These are phyloP conservation scores for Hymenoscyphus repandus DNA, from an alignment of 2,329 filamentous ascomycete species.

Conservation along the genomic window DNA sequence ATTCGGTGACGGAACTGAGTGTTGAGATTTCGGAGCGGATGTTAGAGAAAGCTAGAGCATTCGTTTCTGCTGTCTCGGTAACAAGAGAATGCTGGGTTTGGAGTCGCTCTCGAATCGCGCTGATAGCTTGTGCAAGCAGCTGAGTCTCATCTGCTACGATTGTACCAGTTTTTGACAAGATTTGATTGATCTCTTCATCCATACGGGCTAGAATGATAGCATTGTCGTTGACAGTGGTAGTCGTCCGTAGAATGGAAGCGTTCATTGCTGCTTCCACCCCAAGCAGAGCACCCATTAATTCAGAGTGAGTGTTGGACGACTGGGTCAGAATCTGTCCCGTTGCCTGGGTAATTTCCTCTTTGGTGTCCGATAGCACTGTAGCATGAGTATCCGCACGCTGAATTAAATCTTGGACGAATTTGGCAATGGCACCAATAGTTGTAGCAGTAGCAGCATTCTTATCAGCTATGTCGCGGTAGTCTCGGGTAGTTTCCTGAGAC, in stretches of 20 bases:
- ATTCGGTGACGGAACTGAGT: not conserved
- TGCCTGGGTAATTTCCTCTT: not conserved
- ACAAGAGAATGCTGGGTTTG: not conserved
- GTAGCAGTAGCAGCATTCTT: slow-evolving; percentile 4
- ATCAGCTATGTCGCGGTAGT: not conserved
- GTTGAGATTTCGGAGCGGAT: not conserved
- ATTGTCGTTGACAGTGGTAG: not conserved
- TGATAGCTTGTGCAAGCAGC: not conserved
- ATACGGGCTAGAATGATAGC: not conserved
- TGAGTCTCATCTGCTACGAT: not conserved
- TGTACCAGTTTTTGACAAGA: not conserved
- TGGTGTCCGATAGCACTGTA: not conserved
- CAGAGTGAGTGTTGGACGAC: not conserved
- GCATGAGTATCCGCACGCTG: not conserved
- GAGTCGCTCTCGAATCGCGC: not conserved
- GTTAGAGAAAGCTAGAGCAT: not conserved
- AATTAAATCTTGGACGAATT: not conserved
- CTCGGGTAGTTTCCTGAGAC: too few species aligned
- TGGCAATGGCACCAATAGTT: not conserved
- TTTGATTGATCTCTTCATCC: not conserved
- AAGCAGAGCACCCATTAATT: not conserved
- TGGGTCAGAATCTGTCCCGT: not conserved
- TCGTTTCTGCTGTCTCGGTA: not conserved
- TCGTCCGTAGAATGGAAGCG: not conserved
- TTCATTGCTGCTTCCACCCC: not conserved